Evolutionary conservation across 2,329 filamentous ascomycete species (phyloP), one percentile per base, ranked within the genome.

Genomic region (Diaporthe longicolla): DNA sequence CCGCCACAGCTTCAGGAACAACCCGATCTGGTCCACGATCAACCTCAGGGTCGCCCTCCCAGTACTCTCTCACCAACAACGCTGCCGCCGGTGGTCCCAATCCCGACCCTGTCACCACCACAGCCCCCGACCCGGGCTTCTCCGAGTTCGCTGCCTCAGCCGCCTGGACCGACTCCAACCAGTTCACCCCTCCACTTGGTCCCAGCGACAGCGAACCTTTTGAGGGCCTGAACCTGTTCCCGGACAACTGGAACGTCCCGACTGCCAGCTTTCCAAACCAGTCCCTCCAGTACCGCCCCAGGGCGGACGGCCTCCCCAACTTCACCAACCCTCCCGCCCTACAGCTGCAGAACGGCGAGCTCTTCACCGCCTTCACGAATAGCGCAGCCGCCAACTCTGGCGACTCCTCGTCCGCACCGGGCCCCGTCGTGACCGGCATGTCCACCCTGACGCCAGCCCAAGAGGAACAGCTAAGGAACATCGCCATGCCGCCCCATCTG

Each of bases 401-500:
- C 72, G 73, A 71, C 71, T 78, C 73, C 29, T 65, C 76, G 54
- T 70, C 77, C 72, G 79, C 78, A 6, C 74, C 78, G 19, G 82
- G 80, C 54, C 77, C 81, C 21, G 73, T 81, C 40, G 79, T 83
- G 61, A 79, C 81, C 48, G 78, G 82, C 19, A 79, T 85, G 66
- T 83, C 81, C 76, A 82, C 81, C 5, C 82, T 92, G 71, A 91
- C 89, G 48, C 87, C 87, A 43, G 89, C 89, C 32, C 87, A 91
- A 79, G 89, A 90, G 79, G 89, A 92, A 79, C 87, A 89, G 79
- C 84, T 92, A 61, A 88, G 88, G 77, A 90, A 86, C 76, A 92
- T 92, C 79, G 90, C 90, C 77, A 92, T 92, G 90, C 90, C 91
- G 19, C 84, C 88, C 32, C 88, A 91, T 77, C 85, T 92, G 24